phyloP scores from a whole-genome alignment of 2,329 filamentous ascomycete species.

The Diaporthe sp. region DNA sequence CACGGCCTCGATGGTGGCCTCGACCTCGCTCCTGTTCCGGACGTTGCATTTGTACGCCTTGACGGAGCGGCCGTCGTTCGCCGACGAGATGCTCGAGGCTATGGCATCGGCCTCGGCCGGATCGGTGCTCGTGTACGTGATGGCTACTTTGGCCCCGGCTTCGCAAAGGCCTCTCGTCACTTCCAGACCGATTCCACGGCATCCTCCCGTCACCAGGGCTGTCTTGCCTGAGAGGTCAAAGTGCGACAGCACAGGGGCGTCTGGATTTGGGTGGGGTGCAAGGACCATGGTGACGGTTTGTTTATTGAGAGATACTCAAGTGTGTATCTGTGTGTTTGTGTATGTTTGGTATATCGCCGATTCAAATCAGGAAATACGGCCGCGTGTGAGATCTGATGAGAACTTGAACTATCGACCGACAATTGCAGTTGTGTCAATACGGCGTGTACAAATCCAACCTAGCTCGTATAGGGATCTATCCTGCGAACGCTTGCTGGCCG shows the following conservation, averaged over 20 bases:
- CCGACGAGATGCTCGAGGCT: not conserved
- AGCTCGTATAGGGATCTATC: not conserved
- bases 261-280: slow-evolving; percentile 49
- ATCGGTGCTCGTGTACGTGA: slow-evolving; percentile 51
- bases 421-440: not conserved
- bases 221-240: slow-evolving; percentile 50
- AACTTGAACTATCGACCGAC: not conserved
- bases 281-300: slow-evolving; percentile 46
- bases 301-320: not conserved
- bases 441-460: not conserved
- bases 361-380: not conserved
- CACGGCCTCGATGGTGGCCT: slow-evolving; percentile 50
- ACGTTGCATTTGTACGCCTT: slow-evolving; percentile 57
- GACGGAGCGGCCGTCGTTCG: slow-evolving; percentile 45
- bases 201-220: slow-evolving; percentile 49
- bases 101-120: slow-evolving; percentile 31
- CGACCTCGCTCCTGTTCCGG: slow-evolving; percentile 47
- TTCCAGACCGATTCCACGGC: slow-evolving; percentile 50
- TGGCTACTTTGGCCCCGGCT: slow-evolving; percentile 48
- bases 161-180: slow-evolving; percentile 49
- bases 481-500: not conserved
- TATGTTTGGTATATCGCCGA: not conserved
- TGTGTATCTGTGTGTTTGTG: not conserved
- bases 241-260: slow-evolving; percentile 49
- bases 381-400: not conserved